Evolutionary conservation across 495 filamentous ascomycete species (phyloP), one percentile per base, ranked within the genome.

Genomic region (Penicillium coprophilum): DNA sequence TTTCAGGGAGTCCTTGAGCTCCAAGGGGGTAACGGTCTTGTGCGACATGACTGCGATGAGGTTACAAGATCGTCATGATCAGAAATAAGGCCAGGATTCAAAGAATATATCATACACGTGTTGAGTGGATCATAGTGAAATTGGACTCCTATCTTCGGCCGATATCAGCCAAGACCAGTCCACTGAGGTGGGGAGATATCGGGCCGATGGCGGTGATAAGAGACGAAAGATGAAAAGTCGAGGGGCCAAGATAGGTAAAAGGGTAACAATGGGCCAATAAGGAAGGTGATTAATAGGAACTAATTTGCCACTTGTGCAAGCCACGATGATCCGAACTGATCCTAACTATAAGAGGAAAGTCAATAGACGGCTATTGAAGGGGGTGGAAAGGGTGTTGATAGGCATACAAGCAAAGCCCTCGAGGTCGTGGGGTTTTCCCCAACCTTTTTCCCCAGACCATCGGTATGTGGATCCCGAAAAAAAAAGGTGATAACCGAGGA

Each of bases 391-490:
- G n/a, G n/a, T n/a, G n/a, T n/a, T n/a, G n/a, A n/a, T n/a, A n/a
- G n/a, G n/a, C n/a, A n/a, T n/a, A n/a, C n/a, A n/a, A n/a, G n/a
- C n/a, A n/a, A n/a, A n/a, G n/a, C n/a, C n/a, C n/a, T n/a, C n/a
- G n/a, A 27, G 7, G 24, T 27, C 24, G 24, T 24, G 46, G 34
- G 46, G 58, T 49, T 15, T 55, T 20, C 38, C 39, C 57, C 53
- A 40, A 59, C 38, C 44, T 50, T 40, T 40, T 51, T 52, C 60
- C 55, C 56, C 56, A 61, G 64, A 56, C 49, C 44, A 20, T 66
- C 64, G 64, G 64, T 30, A 57, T 52, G 64, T 64, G 64, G 61
- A 64, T 55, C 50, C 64, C 64, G 64, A 17, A 32, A 28, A 6
- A n/a, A n/a, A n/a, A n/a, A n/a, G n/a, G 24, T 46, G 34, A 61